phyloP scores from a whole-genome alignment of 129 eudicot genomes.

The Helichrysum umbraculigerum region DNA sequence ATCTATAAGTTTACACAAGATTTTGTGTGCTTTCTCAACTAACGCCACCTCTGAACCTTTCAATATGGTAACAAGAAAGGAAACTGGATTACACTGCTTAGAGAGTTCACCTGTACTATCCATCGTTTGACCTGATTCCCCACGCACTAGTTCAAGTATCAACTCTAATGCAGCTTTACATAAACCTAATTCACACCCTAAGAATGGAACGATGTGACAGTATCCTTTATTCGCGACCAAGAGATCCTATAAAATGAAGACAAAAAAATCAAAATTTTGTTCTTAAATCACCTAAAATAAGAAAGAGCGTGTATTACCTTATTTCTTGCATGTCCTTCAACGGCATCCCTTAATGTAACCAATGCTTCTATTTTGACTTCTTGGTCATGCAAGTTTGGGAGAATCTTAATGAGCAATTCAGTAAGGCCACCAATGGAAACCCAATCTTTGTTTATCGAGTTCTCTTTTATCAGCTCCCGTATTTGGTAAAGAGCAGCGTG shows the following conservation, averaged over 20 bases:
- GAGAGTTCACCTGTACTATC: slow-evolving; percentile 39
- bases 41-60: slow-evolving; percentile 21
- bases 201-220: slow-evolving; percentile 48
- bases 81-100: slow-evolving; percentile 43
- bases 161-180: slow-evolving; percentile 54
- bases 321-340: slow-evolving; percentile 62
- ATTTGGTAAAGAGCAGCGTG: slow-evolving; percentile 47
- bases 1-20: slow-evolving; percentile 47
- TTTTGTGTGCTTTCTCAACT: slow-evolving; percentile 44
- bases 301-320: slow-evolving; percentile 34
- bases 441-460: slow-evolving; percentile 64
- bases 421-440: slow-evolving; percentile 61
- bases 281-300: neutral
- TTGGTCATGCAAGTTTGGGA: slow-evolving; percentile 32
- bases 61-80: slow-evolving; percentile 41
- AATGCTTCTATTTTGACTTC: slow-evolving; percentile 40
- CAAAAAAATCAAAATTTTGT: neutral
- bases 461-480: slow-evolving; percentile 51
- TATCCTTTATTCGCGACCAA: slow-evolving; percentile 47
- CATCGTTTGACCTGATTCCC: slow-evolving; percentile 40
- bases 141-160: slow-evolving; percentile 44
- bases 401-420: slow-evolving; percentile 37
- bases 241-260: slow-evolving; percentile 36
- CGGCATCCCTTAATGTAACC: slow-evolving; percentile 39
- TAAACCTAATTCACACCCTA: slow-evolving; percentile 38